A percentile compares a stretch with the other conserved stretches of the same genome.
phyloP scores from a whole-genome alignment of 2,329 filamentous ascomycete genomes.

The Hypomyces rosellus region DNA sequence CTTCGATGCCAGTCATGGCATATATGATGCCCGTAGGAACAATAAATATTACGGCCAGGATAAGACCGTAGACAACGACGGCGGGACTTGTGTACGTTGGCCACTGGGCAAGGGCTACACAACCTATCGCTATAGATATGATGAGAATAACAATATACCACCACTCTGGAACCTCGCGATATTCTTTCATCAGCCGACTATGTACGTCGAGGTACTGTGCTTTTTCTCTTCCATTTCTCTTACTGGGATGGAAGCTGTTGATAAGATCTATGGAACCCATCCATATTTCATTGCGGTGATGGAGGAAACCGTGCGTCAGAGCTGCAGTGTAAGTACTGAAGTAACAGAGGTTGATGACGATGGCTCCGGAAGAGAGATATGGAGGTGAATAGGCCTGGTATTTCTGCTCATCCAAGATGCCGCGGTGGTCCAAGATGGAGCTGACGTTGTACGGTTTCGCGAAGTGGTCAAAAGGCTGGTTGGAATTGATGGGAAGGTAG shows the following conservation, averaged over 20 bases:
- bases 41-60: slow-evolving; percentile 33
- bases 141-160: slow-evolving; percentile 38
- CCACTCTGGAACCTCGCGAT: slow-evolving; percentile 40
- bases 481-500: slow-evolving; percentile 41
- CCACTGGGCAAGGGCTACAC: slow-evolving; percentile 29
- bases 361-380: slow-evolving; percentile 37
- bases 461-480: slow-evolving; percentile 36
- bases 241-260: slow-evolving; percentile 9
- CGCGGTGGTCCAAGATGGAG: slow-evolving; percentile 18
- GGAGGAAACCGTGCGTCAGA: slow-evolving; percentile 7
- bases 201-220: slow-evolving; percentile 28
- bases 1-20: slow-evolving; percentile 39
- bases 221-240: slow-evolving; percentile 1
- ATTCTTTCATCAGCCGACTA: slow-evolving; percentile 33
- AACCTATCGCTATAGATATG: slow-evolving; percentile 21
- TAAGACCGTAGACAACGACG: slow-evolving; percentile 36
- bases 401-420: slow-evolving; percentile 30
- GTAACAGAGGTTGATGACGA: slow-evolving; percentile 29
- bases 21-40: slow-evolving; percentile 38
- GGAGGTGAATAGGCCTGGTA: slow-evolving; percentile 40
- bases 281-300: slow-evolving; percentile 5
- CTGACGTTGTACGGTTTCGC: slow-evolving; percentile 31
- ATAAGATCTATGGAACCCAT: slow-evolving; percentile 8
- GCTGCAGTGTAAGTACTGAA: slow-evolving; percentile 7
- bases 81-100: slow-evolving; percentile 35